These are phyloP conservation scores for Alternaria sp. DNA, from an alignment of 2,329 filamentous ascomycete species.

Conservation along the genomic window DNA sequence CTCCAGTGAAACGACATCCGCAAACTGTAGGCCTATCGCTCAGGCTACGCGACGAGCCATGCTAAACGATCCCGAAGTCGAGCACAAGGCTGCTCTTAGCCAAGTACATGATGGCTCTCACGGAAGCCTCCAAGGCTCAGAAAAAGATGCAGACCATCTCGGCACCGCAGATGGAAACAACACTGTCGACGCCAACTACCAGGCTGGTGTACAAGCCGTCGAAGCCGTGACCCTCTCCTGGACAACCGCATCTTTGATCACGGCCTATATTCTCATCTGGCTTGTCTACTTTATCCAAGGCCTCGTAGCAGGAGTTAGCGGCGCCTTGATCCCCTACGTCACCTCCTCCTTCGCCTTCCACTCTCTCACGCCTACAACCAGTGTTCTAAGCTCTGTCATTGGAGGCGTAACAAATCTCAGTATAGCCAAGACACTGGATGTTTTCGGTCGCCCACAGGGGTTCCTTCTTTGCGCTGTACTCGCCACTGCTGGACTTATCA, in stretches of 20 bases:
- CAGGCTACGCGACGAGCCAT: neutral
- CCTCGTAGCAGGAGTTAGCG: constrained; percentile 51
- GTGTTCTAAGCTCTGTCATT: constrained; percentile 46
- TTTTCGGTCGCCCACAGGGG: constrained; percentile 50
- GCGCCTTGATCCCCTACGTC: constrained; percentile 50
- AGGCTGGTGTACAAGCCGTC: constrained; percentile 12
- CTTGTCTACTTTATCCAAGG: constrained; percentile 54
- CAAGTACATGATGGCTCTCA: neutral
- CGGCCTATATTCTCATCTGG: constrained; percentile 15
- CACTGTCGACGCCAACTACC: neutral
- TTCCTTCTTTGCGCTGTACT: constrained; percentile 38
- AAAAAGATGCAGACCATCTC: neutral
- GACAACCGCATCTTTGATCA: constrained; percentile 8
- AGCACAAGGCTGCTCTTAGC: neutral
- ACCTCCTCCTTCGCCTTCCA: constrained; percentile 43
- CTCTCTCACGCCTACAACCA: constrained; percentile 43
- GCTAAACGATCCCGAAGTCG: neutral
- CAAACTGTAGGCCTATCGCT: neutral
- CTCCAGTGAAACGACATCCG: neutral
- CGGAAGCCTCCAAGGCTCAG: neutral
- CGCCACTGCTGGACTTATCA: constrained; percentile 57
- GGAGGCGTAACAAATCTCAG: constrained; percentile 48
- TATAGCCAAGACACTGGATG: constrained; percentile 50
- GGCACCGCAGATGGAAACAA: neutral
- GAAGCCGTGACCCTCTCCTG: constrained; percentile 11